Evolutionary conservation across 148 eudicot species (phyloP).

Genomic region (Limonium bicolor): DNA sequence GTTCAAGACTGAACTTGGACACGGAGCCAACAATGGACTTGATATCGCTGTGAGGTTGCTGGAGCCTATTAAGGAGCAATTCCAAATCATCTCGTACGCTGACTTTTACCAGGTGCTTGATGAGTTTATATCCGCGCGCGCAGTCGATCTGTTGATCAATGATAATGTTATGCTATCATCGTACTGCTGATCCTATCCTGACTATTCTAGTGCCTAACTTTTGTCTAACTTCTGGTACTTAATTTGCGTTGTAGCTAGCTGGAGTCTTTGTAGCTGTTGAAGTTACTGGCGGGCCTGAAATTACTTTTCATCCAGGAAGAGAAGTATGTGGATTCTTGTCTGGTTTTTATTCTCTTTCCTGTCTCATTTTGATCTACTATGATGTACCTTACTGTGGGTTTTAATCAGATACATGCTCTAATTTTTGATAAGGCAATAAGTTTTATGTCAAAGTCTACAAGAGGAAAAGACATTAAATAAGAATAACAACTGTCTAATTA

Average conservation of each 20-base stretch:
- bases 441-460: too few relatives aligned
- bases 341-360: not conserved
- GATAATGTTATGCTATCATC: too few relatives aligned
- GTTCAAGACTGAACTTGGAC: constrained; percentile 25
- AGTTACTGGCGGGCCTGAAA: constrained; percentile 60
- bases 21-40: constrained; percentile 42
- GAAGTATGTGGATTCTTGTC: constrained; percentile 25
- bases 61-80: constrained; percentile 45
- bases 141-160: not conserved
- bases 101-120: constrained; percentile 39
- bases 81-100: constrained; percentile 23
- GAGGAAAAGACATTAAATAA: too few relatives aligned
- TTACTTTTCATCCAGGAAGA: constrained; percentile 68
- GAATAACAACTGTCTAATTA: too few relatives aligned
- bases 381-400: too few relatives aligned
- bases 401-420: too few relatives aligned
- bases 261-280: constrained; percentile 63
- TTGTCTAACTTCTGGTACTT: too few relatives aligned
- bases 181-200: too few relatives aligned
- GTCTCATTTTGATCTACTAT: too few relatives aligned
- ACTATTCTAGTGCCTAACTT: too few relatives aligned
- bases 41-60: constrained; percentile 37
- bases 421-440: too few relatives aligned
- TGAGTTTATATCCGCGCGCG: not conserved
- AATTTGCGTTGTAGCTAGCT: too few relatives aligned